Evolutionary conservation across 495 filamentous ascomycete genomes (phyloP), one percentile per base, ranked within the genome.

Genomic region (Podospora tetraspora): DNA sequence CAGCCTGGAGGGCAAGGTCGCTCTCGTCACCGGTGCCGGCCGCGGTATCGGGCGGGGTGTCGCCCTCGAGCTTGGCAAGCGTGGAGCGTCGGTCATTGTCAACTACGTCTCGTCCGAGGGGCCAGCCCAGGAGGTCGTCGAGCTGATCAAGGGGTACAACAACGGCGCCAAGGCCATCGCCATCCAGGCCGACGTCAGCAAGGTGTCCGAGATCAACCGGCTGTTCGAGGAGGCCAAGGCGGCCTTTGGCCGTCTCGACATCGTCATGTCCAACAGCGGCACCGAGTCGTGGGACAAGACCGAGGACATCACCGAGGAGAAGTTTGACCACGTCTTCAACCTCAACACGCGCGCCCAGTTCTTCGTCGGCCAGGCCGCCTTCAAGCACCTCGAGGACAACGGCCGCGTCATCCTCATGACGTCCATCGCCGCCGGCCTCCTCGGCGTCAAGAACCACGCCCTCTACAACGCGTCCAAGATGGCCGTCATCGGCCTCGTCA

Each of bases 261-360:
- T 94, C 64, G 91, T 94, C 60, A 88, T 89, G 79, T 87, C 84
- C 71, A 91, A 91, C 81, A 83, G 79, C 61, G 89, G 89, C 57
- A 88, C 86, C 69, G 88, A 88, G 76, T 83, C 81, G 57, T 90
- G 85, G 82, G 83, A 85, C 70, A 82, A 83, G 74, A 79, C 88
- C 63, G 84, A 87, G 68, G 90, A 94, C 65, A 84, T 92, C 23
- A 92, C 90, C 7, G 84, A 89, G 71, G 89, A 88, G 67, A 88
- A 90, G 72, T 93, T 88, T 81, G 90, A 94, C 77, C 81, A 85
- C 60, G 88, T 94, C 62, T 92, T 94, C 76, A 84, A 85, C 75
- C 79, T 93, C 66, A 94, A 94, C 79, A 87, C 88, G 5, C 84
- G 89, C 8, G 91, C 87, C 0, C 91, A 94, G 79, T 93, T 93